Evolutionary conservation across 108 stramenopile species (phyloP).

Genomic region (Nannochloropsis salina): DNA sequence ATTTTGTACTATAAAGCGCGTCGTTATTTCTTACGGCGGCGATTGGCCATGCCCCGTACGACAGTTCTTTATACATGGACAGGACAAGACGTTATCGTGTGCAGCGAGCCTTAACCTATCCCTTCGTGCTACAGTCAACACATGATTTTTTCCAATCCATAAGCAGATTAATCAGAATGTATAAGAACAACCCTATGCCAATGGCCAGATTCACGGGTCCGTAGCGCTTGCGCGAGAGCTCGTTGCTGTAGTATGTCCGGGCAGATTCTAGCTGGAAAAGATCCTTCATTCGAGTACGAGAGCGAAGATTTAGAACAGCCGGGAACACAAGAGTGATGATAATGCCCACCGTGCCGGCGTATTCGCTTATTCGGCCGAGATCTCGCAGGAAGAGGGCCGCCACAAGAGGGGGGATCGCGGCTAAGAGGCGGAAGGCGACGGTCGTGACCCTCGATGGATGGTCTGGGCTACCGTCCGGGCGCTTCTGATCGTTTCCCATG

Average conservation of each 20-base stretch:
- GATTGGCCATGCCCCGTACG: too few relatives aligned
- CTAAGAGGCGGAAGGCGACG: not conserved
- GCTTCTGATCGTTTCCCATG: not conserved
- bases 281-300: conserved; percentile 3
- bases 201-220: conserved; percentile 14
- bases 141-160: not conserved
- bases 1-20: too few relatives aligned
- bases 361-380: conserved; percentile 4
- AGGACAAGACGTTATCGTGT: too few relatives aligned
- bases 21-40: too few relatives aligned
- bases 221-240: not conserved
- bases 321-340: not conserved
- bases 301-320: not conserved
- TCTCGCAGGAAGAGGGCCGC: not conserved
- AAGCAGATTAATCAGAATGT: conserved; percentile 12
- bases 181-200: conserved; percentile 1
- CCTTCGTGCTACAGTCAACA: too few relatives aligned
- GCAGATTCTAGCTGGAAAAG: not conserved
- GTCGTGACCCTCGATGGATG: not conserved
- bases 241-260: conserved; percentile 1
- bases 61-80: too few relatives aligned
- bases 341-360: not conserved
- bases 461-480: not conserved
- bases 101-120: too few relatives aligned
- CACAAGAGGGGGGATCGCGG: not conserved